Evolutionary conservation across 495 filamentous ascomycete genomes (phyloP), one percentile per base, ranked within the genome.

Genomic region (Aspergillus indologenus): DNA sequence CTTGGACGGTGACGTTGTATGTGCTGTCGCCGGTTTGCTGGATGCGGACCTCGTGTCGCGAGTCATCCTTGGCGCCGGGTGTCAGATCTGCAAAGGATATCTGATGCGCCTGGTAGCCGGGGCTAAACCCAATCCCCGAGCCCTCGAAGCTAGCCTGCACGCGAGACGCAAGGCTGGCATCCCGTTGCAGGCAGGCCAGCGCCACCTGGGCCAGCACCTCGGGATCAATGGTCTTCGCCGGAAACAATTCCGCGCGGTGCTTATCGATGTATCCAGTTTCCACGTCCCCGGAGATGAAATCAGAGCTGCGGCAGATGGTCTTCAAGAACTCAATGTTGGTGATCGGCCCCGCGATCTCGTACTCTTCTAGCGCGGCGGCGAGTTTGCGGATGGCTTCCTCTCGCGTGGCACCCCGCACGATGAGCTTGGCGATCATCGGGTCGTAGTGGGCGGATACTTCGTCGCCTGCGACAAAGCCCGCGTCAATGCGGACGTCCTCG

Each of bases 241-340:
- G 63, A 62, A 94, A 93, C 1, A 94, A 79, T 58, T 91, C 88
- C 17, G 85, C 82, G 54, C 80, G 83, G 70, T 95, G 87, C 66
- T 95, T 96, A 45, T 88, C 85, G 62, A 98, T 98, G 69, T 94
- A 99, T 5, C 94, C 94, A 0, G 94, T 98, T 68, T 99, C 95
- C 7, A 98, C 91, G 12, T 92, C 85, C 12, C 92, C 94, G 19
- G 85, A 82, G 62, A 96, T 83, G 64, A 98, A 98, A 44, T 85
- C 89, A 9, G 85, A 80, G 65, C 88, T 91, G 29, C 80, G 80
- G 69, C 91, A 95, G 26, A 96, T 76, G 6, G 82, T 80, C 75
- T 98, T 99, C 43, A 99, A 64, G 67, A 98, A 98, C 70, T 97
- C 95, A 46, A 99, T 93, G 68, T 99, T 99, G 6, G 94, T 98